These are phyloP conservation scores for Cladophialophora bantiana DNA, from an alignment of 2,329 filamentous ascomycete genomes.

Conservation along the genomic window DNA sequence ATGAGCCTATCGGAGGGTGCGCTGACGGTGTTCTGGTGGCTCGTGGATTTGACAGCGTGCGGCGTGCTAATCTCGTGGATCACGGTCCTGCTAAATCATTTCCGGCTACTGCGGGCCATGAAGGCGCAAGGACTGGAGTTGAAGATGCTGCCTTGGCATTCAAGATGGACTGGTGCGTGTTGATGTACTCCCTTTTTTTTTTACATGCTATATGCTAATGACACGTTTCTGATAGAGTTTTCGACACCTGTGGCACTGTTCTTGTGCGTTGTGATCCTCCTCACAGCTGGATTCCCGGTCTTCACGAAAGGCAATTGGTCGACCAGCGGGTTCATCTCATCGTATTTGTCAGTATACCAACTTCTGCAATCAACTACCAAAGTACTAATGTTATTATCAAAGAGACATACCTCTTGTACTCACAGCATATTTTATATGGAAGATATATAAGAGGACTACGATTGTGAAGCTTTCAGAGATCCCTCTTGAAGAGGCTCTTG, in stretches of 20 bases:
- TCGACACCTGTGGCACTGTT: constrained; percentile 67
- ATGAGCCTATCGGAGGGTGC: constrained; percentile 53
- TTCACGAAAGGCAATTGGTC: constrained; percentile 68
- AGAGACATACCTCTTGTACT: constrained; percentile 69
- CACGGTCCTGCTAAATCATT: constrained; percentile 65
- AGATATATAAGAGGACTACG: constrained; percentile 69
- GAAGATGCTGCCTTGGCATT: constrained; percentile 66
- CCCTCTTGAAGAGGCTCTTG: constrained; percentile 61
- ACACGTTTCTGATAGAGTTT: constrained; percentile 54
- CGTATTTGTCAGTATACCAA: constrained; percentile 62
- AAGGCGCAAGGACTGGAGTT: constrained; percentile 62
- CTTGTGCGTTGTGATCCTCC: constrained; percentile 68
- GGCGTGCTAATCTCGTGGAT: constrained; percentile 71
- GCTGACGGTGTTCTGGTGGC: constrained; percentile 70
- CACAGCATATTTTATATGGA: constrained; percentile 67
- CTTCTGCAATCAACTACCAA: neutral
- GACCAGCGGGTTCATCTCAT: constrained; percentile 64
- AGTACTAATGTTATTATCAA: constrained; percentile 7
- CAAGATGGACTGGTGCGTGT: constrained; percentile 66
- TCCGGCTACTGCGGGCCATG: constrained; percentile 63
- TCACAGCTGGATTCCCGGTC: constrained; percentile 72
- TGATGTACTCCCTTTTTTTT: neutral
- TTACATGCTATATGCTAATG: neutral
- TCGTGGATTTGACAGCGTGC: constrained; percentile 67
- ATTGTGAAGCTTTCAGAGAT: constrained; percentile 60